Conservation (phyloP, 2,329 filamentous ascomycete species). For the Penicillium crustosum region DNA sequence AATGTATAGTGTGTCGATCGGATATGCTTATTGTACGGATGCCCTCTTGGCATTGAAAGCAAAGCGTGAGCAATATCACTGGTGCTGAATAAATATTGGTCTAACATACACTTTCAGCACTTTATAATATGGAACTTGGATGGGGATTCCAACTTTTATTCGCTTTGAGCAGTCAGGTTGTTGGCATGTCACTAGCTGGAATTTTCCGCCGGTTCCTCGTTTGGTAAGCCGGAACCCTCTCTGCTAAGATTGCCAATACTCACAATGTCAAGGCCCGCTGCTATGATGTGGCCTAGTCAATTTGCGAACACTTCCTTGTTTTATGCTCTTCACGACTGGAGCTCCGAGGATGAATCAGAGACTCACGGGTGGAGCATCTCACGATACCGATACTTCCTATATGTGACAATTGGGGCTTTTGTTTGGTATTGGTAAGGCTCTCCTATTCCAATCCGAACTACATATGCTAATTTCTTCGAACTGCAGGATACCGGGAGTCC, state of each 20-base stretch:
- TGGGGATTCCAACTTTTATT: slow-evolving; percentile 31
- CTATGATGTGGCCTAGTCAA: slow-evolving; percentile 70
- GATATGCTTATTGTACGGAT: slow-evolving; percentile 30
- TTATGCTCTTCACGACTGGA: slow-evolving; percentile 69
- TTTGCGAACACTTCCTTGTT: slow-evolving; percentile 64
- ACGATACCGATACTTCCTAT: slow-evolving; percentile 61
- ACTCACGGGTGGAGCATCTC: slow-evolving; percentile 63
- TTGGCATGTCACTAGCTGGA: slow-evolving; percentile 61
- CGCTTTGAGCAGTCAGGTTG: slow-evolving; percentile 46
- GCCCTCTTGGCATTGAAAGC: slow-evolving; percentile 28
- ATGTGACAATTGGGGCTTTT: slow-evolving; percentile 57
- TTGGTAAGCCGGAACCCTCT: slow-evolving; percentile 31
- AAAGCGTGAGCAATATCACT: slow-evolving; percentile 16
- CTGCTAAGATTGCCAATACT: neutral
- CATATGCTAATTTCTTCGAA: neutral
- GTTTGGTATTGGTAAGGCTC: slow-evolving; percentile 56
- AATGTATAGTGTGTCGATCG: slow-evolving; percentile 23
- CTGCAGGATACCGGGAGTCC: slow-evolving; percentile 56
- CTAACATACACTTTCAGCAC: slow-evolving; percentile 11
- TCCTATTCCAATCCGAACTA: neutral
- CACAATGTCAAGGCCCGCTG: slow-evolving; percentile 42
- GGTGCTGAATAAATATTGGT: neutral
- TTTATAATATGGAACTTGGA: slow-evolving; percentile 25
- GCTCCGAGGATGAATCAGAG: slow-evolving; percentile 52
- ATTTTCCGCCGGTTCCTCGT: slow-evolving; percentile 64